Evolutionary conservation across 257 asterid species (phyloP).

Genomic region (Petunia secreta): DNA sequence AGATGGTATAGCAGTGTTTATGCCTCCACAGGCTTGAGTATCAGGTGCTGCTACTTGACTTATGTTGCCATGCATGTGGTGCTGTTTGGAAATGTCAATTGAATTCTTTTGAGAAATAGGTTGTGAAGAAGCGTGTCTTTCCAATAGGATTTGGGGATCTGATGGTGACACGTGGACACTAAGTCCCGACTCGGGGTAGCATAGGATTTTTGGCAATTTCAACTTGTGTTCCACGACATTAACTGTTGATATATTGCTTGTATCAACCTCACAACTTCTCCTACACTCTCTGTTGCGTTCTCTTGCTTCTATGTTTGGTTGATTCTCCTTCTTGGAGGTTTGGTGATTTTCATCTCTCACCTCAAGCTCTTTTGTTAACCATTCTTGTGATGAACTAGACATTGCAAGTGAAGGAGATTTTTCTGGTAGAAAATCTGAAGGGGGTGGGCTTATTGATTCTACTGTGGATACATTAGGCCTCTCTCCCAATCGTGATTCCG

Average conservation of each 20-base stretch:
- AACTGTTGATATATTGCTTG: constrained; percentile 31
- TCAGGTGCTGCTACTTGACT: constrained; percentile 25
- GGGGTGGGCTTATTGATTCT: constrained; percentile 35
- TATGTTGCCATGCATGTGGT: constrained; percentile 35
- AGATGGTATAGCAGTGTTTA: constrained; percentile 35
- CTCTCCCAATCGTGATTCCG: constrained; percentile 46
- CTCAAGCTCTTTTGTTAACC: constrained; percentile 37
- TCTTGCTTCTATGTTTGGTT: constrained; percentile 30
- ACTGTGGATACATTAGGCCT: constrained; percentile 33
- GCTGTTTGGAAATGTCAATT: constrained; percentile 12
- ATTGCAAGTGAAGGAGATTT: constrained; percentile 43
- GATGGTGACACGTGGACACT: constrained; percentile 18
- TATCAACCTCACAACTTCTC: constrained; percentile 23
- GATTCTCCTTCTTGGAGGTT: constrained; percentile 33
- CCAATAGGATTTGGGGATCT: constrained; percentile 29
- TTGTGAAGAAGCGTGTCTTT: constrained; percentile 23
- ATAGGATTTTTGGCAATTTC: constrained; percentile 41
- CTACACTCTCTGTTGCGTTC: constrained; percentile 35
- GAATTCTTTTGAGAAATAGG: constrained; percentile 24
- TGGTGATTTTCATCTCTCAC: constrained; percentile 37
- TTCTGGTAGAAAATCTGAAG: constrained; percentile 33
- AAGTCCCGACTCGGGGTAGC: constrained; percentile 26
- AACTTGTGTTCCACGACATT: constrained; percentile 35
- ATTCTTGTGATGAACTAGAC: constrained; percentile 41
- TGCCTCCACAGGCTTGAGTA: constrained; percentile 30